These are phyloP conservation scores for Trebouxia gelatinosa DNA, from an alignment of 163 green algal species.

Conservation along the genomic window DNA sequence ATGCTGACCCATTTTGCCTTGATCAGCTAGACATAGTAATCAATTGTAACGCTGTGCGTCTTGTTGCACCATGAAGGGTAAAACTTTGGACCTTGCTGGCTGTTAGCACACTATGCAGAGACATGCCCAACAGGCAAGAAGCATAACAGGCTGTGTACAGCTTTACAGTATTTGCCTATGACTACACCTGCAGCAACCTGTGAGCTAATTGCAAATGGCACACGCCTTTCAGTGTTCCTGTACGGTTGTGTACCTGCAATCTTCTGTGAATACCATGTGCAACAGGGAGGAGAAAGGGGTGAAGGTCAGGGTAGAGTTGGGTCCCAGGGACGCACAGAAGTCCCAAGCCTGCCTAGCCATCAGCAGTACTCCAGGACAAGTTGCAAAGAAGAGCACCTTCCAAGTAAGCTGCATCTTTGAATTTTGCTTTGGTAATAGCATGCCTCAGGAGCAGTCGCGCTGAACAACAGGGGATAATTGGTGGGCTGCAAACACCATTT, in stretches of 20 bases:
- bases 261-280: not conserved
- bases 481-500: too few relatives aligned
- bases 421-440: too few relatives aligned
- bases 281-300: constrained; percentile 34
- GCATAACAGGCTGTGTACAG: too few relatives aligned
- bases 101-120: too few relatives aligned
- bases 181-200: not conserved
- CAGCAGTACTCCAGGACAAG: not conserved
- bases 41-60: too few relatives aligned
- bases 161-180: not conserved
- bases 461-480: too few relatives aligned
- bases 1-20: not conserved
- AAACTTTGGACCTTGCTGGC: too few relatives aligned
- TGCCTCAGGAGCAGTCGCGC: too few relatives aligned
- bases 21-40: too few relatives aligned
- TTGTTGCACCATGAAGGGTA: too few relatives aligned
- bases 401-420: not conserved
- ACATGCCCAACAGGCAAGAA: too few relatives aligned
- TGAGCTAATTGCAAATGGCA: not conserved
- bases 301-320: constrained; percentile 30
- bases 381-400: constrained; percentile 8
- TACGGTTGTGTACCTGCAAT: too few relatives aligned
- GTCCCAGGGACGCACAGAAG: constrained; percentile 22
- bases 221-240: not conserved
- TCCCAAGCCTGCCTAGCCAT: constrained; percentile 7